Conservation (phyloP, 331 rosid species). For the Rhamnella rubrinervis region DNA sequence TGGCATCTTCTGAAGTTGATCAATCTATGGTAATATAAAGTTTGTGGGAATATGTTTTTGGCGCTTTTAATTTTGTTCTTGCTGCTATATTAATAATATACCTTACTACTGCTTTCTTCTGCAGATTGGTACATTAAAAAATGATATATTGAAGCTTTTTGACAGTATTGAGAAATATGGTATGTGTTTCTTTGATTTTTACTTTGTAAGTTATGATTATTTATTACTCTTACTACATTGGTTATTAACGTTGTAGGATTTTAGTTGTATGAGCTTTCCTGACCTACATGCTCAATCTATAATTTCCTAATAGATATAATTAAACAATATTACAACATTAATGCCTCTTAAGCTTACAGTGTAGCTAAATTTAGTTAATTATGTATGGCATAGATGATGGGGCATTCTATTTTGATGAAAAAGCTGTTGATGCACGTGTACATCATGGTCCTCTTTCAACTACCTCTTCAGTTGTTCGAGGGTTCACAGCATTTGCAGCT, state of each 20-base stretch:
- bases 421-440: slow-evolving; percentile 58
- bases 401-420: slow-evolving; percentile 78
- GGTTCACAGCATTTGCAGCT: slow-evolving; percentile 69
- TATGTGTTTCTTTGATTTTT: slow-evolving; percentile 37
- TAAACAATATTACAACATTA: too few species aligned
- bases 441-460: slow-evolving; percentile 80
- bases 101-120: slow-evolving; percentile 29
- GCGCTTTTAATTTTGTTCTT: not conserved
- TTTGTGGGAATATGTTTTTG: not conserved
- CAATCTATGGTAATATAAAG: slow-evolving; percentile 52
- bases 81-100: slow-evolving; percentile 1
- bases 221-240: not conserved
- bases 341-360: not conserved
- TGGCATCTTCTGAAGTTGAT: slow-evolving; percentile 81
- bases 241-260: not conserved
- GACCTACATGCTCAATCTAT: not conserved
- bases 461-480: slow-evolving; percentile 88
- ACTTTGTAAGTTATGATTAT: not conserved
- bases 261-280: not conserved
- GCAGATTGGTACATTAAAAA: slow-evolving; percentile 76
- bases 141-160: slow-evolving; percentile 83
- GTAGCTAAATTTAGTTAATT: slow-evolving; percentile 18
- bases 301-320: not conserved
- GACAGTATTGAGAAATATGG: slow-evolving; percentile 96
- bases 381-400: slow-evolving; percentile 69